Conservation (phyloP, 345 rosid species). For the Hevea brasiliensis region DNA sequence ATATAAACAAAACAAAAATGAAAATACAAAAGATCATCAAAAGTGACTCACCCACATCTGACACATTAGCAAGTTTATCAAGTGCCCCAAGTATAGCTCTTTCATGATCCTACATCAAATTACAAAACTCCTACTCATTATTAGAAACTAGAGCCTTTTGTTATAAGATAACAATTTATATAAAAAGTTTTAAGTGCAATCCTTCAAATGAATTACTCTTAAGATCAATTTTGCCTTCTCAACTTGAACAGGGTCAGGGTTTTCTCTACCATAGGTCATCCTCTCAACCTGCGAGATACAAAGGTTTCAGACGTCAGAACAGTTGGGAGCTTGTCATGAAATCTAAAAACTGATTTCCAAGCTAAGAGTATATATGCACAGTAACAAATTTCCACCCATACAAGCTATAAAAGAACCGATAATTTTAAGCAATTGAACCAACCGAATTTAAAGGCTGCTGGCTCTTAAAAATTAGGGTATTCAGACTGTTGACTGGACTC, state of each 20-base stretch:
- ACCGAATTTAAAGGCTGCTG: too few species aligned
- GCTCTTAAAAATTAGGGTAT: too few species aligned
- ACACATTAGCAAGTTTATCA: conserved; percentile 22
- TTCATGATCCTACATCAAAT: conserved; percentile 35
- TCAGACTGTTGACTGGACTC: not conserved
- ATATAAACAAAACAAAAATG: not conserved
- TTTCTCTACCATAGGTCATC: conserved; percentile 17
- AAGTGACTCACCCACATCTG: conserved; percentile 23
- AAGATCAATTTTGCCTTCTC: conserved; percentile 28
- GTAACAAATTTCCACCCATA: too few species aligned
- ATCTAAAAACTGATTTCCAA: not conserved
- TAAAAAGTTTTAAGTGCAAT: not conserved
- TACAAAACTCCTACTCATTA: not conserved
- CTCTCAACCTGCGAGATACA: conserved; percentile 25
- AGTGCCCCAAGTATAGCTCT: conserved; percentile 26
- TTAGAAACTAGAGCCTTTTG: conserved; percentile 13
- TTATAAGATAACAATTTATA: not conserved
- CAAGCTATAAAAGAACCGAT: not conserved
- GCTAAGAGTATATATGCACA: not conserved
- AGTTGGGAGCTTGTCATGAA: not conserved
- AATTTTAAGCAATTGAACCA: not conserved
- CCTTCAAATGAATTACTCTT: conserved; percentile 23
- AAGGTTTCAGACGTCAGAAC: conserved; percentile 12
- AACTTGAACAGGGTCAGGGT: conserved; percentile 16
- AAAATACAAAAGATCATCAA: not conserved